Base-by-base conservation (phyloP, 345 rosid genomes). In the Geranium brycei region DNA sequence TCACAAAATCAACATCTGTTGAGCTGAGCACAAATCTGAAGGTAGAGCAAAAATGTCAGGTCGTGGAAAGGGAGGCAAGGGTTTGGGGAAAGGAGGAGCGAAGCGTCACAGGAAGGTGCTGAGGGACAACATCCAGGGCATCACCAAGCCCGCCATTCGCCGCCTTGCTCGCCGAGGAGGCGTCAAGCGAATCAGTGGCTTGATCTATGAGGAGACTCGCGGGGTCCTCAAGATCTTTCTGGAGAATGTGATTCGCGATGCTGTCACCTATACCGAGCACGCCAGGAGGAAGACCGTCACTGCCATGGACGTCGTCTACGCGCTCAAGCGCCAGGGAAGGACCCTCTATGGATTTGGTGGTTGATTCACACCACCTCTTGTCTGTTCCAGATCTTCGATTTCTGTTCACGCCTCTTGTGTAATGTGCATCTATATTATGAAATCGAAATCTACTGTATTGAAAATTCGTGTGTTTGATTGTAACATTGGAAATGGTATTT, bases 11-110 rank as follows among this genome's bases (percentile, higher is more conserved):
- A 3, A 31, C 53, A 17, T 4, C 38, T 62, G 64, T 23, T 41
- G 47, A 41, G n/a, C 10, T 14, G 19, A 19, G 19, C 0, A 4
- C 19, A 51, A 58, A 0, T 17, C 17, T 58, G 18, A 58, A 58
- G 28, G 7, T 31, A 23, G n/a, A n/a, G n/a, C 7, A 14, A 69
- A 70, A 65, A 80, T 80, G 87, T 80, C 85, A 0, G 87, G 87
- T 0, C 81, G 85, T 58, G 87, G 87, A 53, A 83, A 83, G 78
- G 87, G 87, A 38, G 87, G 87, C 0, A 82, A 82, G 73, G 87
- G 87, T 0, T 63, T 82, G 70, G 87, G 87, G 0, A 83, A 83
- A 59, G 87, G 87, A 47, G 87, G 87, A 55, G 87, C 84, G 0
- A 83, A 83, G 38, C 64, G 87, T 19, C 87, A 82, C 31, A 69